phyloP scores from a whole-genome alignment of 495 filamentous ascomycete genomes.

The Sordaria brevicollis region DNA sequence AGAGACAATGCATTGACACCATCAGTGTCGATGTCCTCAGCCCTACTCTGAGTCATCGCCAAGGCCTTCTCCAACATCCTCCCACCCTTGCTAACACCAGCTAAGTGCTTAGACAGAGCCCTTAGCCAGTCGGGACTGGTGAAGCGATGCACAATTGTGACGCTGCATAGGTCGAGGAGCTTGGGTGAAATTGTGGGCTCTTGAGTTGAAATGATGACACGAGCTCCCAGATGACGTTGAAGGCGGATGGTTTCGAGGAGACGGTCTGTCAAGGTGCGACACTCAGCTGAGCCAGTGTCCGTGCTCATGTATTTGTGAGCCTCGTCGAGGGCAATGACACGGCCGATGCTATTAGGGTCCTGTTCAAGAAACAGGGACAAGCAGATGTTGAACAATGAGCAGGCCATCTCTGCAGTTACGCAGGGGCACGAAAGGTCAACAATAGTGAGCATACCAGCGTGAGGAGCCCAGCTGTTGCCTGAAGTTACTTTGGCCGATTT shows the following conservation, averaged over 20 bases:
- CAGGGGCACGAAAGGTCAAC: constrained; percentile 68
- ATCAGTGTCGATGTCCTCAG: constrained; percentile 1
- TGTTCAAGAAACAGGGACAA: constrained; percentile 51
- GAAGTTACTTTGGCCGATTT: not conserved
- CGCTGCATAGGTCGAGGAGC: constrained; percentile 61
- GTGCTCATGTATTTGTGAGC: constrained; percentile 32
- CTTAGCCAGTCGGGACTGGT: constrained; percentile 59
- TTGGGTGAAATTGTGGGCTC: constrained; percentile 64
- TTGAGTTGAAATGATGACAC: constrained; percentile 66
- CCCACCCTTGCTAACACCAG: constrained; percentile 28
- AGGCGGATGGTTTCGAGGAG: constrained; percentile 55
- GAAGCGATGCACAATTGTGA: constrained; percentile 68
- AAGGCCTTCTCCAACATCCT: constrained; percentile 12
- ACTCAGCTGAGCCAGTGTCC: constrained; percentile 21
- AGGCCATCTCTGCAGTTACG: constrained; percentile 54
- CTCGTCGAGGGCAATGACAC: constrained; percentile 29
- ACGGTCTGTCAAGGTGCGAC: constrained; percentile 49
- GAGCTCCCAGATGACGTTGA: constrained; percentile 57
- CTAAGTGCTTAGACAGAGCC: constrained; percentile 52
- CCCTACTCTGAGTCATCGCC: not conserved
- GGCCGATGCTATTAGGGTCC: constrained; percentile 24
- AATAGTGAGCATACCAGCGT: constrained; percentile 53
- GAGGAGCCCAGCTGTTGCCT: constrained; percentile 24
- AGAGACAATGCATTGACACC: constrained; percentile 3
- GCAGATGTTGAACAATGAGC: constrained; percentile 59